Percentiles rank a stretch among this genome's conserved stretches.
Conservation (phyloP, 2,329 filamentous ascomycete species). For the Diaporthe sp. region DNA sequence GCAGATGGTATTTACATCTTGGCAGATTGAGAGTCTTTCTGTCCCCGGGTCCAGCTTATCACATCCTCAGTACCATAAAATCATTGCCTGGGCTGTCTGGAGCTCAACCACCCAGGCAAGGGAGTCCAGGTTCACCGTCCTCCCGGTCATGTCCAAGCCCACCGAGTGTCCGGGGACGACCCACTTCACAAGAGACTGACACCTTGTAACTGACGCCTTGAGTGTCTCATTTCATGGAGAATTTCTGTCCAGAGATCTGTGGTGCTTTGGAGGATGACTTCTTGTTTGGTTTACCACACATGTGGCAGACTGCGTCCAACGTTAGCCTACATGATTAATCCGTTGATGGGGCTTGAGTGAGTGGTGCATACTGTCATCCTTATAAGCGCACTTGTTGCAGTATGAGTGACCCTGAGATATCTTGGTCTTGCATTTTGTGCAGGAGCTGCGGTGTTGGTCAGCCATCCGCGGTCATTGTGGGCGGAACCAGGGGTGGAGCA, state of each 20-base stretch:
- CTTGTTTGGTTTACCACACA: conserved; percentile 71
- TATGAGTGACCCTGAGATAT: conserved; percentile 69
- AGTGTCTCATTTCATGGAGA: conserved; percentile 64
- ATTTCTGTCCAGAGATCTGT: conserved; percentile 69
- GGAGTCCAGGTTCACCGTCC: no score
- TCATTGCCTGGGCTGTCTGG: background rate
- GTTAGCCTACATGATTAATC: background rate
- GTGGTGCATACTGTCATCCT: conserved; percentile 62
- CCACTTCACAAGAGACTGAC: background rate
- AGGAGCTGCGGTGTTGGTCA: conserved; percentile 52
- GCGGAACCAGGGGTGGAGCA: no score
- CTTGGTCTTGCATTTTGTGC: conserved; percentile 71
- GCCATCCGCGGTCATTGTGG: background rate
- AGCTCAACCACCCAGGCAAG: background rate
- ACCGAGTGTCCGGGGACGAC: no score
- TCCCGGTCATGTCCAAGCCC: no score
- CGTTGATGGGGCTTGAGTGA: background rate
- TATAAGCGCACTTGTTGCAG: conserved; percentile 72
- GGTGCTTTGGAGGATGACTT: conserved; percentile 61
- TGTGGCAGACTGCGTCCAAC: conserved; percentile 62
- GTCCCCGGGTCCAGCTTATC: no score
- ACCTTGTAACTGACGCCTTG: background rate
- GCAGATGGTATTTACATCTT: background rate
- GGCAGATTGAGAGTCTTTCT: no score
- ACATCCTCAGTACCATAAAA: background rate